phyloP scores from a whole-genome alignment of 2,329 filamentous ascomycete species.

The Moelleriella libera region DNA sequence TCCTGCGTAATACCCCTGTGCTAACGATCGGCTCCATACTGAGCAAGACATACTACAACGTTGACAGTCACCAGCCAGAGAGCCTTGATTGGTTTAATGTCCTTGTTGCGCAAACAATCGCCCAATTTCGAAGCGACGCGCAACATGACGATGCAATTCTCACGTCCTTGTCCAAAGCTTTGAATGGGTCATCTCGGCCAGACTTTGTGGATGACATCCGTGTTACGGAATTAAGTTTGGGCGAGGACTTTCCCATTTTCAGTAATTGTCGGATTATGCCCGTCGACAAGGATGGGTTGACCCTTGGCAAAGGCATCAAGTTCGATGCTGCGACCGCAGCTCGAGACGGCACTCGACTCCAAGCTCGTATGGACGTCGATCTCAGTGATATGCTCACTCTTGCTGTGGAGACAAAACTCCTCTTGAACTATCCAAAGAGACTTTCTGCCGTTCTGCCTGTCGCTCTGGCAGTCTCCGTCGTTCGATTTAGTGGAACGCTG shows the following conservation, averaged over 20 bases:
- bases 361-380: constrained; percentile 95
- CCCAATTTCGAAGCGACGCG: constrained; percentile 85
- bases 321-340: constrained; percentile 37
- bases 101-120: constrained; percentile 87
- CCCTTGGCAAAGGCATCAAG: constrained; percentile 34
- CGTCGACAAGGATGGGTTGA: constrained; percentile 64
- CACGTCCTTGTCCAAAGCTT: constrained; percentile 64
- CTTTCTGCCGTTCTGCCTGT: constrained; percentile 82
- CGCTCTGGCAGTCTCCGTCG: constrained; percentile 78
- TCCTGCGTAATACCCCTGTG: constrained; percentile 57
- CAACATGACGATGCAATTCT: constrained; percentile 85
- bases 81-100: constrained; percentile 99
- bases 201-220: constrained; percentile 89
- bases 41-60: constrained; percentile 95
- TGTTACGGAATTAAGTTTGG: constrained; percentile 84
- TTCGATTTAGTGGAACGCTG: constrained; percentile 87
- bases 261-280: constrained; percentile 95
- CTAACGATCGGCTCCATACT: constrained; percentile 90
- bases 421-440: constrained; percentile 89
- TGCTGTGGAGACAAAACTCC: constrained; percentile 82
- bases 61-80: constrained; percentile 88
- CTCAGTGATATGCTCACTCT: constrained; percentile 91
- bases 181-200: constrained; percentile 78
- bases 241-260: constrained; percentile 96
- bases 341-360: constrained; percentile 59